Percentiles rank a stretch among this genome's conserved stretches.
These are phyloP conservation scores for Apophysomyces trapeziformis DNA, from an alignment of 371 early-diverging fungal genomes.

Conservation along the genomic window DNA sequence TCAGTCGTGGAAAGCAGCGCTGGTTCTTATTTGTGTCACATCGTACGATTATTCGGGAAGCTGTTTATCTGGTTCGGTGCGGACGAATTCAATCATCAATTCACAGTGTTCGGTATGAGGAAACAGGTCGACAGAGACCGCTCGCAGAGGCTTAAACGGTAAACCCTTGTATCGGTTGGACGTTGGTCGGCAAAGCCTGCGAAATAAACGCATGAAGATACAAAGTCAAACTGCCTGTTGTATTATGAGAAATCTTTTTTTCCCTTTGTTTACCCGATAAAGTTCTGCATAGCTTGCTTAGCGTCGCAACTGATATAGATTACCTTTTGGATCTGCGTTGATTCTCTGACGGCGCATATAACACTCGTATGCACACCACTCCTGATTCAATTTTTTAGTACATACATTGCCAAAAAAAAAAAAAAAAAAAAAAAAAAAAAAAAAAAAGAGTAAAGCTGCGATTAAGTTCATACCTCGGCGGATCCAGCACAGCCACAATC, in stretches of 20 bases:
- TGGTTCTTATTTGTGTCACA: not conserved
- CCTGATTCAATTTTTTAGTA: conserved; percentile 18
- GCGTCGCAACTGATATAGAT: conserved; percentile 82
- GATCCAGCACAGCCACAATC: conserved; percentile 76
- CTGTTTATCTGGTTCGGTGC: conserved; percentile 11
- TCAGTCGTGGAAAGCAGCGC: too few species aligned
- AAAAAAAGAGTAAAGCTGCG: too few species aligned
- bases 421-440: not conserved
- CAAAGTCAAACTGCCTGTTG: too few species aligned
- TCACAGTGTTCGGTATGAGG: conserved; percentile 81
- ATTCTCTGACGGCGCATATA: conserved; percentile 66
- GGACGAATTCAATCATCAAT: conserved; percentile 70
- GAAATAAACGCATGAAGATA: too few species aligned
- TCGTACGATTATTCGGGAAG: too few species aligned
- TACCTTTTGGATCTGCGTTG: conserved; percentile 59
- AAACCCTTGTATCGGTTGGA: conserved; percentile 60
- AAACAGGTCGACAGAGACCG: conserved; percentile 76
- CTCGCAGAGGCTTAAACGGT: conserved; percentile 69
- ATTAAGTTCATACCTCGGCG: conserved; percentile 61
- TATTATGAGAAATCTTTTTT: not conserved
- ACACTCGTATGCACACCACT: conserved; percentile 70
- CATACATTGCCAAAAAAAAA: not conserved
- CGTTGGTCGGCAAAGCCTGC: conserved; percentile 61
- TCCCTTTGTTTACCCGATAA: conserved; percentile 62
- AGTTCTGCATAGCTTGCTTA: conserved; percentile 65